Conservation (phyloP, 129 eudicot species). For the Centrapalus pauciflorus region DNA sequence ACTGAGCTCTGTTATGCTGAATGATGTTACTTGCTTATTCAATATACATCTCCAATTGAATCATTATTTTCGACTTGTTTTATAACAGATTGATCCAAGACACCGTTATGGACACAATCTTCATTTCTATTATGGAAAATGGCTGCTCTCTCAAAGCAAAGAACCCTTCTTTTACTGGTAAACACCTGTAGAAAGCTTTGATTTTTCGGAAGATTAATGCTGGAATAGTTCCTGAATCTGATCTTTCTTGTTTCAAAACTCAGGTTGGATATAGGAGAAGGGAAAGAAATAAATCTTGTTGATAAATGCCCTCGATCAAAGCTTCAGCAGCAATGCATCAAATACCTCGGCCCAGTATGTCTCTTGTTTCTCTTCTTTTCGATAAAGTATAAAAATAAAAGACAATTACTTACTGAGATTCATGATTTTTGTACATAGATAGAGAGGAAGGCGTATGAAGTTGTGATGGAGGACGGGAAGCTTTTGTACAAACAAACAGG, state of each 20-base stretch:
- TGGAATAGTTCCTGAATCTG: slow-evolving; percentile 11
- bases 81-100: slow-evolving; percentile 71
- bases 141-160: slow-evolving; percentile 50
- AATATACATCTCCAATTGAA: neutral
- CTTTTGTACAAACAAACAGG: slow-evolving; percentile 51
- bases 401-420: slow-evolving; percentile 12
- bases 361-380: neutral
- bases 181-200: neutral
- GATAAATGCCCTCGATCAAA: slow-evolving; percentile 68
- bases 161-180: slow-evolving; percentile 90
- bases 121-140: slow-evolving; percentile 64
- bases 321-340: slow-evolving; percentile 67
- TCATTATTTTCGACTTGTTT: neutral
- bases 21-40: neutral
- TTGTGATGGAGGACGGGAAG: slow-evolving; percentile 49
- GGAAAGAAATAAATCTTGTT: slow-evolving; percentile 68
- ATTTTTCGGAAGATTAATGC: neutral
- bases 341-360: slow-evolving; percentile 86
- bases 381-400: neutral
- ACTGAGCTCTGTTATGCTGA: neutral
- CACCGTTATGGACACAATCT: slow-evolving; percentile 89
- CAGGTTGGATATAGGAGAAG: slow-evolving; percentile 93
- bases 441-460: slow-evolving; percentile 72
- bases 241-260: neutral
- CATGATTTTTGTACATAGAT: slow-evolving; percentile 35